Percentiles rank a stretch among this genome's conserved stretches.
Evolutionary conservation across 179 eudicot species (phyloP).

Genomic region (Beta corolliflora): DNA sequence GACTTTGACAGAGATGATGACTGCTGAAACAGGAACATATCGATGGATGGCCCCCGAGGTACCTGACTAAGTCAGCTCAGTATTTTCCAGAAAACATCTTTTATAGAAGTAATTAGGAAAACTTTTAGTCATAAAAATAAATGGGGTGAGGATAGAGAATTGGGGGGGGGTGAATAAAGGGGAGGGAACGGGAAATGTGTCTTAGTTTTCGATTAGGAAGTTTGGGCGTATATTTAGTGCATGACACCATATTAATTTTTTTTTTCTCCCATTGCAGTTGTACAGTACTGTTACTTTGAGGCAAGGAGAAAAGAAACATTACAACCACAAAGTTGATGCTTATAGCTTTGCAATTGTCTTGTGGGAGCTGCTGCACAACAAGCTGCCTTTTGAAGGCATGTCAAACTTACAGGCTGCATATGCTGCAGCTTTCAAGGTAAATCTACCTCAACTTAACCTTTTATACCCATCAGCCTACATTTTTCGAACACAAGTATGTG

Average conservation of each 20-base stretch:
- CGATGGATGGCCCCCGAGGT: slow-evolving; percentile 99
- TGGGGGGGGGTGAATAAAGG: neutral
- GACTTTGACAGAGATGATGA: slow-evolving; percentile 87
- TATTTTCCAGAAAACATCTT: neutral
- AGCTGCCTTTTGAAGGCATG: slow-evolving; percentile 96
- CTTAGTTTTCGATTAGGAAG: neutral
- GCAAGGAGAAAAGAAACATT: slow-evolving; percentile 97
- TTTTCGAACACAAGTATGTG: neutral
- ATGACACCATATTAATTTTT: neutral
- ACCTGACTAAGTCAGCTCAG: slow-evolving; percentile 17
- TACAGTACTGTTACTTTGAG: slow-evolving; percentile 95
- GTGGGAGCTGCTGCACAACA: slow-evolving; percentile 94
- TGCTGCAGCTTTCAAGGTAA: slow-evolving; percentile 96
- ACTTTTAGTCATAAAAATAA: no score
- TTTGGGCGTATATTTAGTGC: neutral
- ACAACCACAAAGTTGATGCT: slow-evolving; percentile 91
- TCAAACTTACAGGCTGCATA: slow-evolving; percentile 98
- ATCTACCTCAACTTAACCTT: neutral
- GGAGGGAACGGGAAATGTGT: neutral
- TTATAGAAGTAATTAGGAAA: neutral
- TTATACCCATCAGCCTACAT: neutral
- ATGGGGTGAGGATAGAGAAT: neutral
- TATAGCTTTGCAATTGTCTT: slow-evolving; percentile 95
- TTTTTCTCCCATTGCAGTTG: slow-evolving; percentile 46
- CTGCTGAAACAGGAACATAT: slow-evolving; percentile 84